These are phyloP conservation scores for Kodamaea sp. DNA, from an alignment of 1,139 yeast species.

Conservation along the genomic window DNA sequence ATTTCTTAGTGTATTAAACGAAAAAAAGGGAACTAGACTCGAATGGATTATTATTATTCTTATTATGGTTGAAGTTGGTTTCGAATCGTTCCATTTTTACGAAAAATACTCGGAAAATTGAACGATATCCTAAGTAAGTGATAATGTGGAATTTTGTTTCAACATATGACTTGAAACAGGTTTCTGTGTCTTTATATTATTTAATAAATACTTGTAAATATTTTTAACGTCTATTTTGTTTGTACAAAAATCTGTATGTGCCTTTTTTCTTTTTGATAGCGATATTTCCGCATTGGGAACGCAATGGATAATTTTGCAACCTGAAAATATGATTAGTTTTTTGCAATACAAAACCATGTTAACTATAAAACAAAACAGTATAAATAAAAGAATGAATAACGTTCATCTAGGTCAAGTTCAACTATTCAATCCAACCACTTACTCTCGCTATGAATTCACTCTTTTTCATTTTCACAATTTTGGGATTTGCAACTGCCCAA, in stretches of 20 bases:
- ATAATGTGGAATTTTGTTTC: neutral
- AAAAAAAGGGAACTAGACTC: slow-evolving; percentile 68
- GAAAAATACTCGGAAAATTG: slow-evolving; percentile 18
- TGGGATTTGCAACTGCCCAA: neutral
- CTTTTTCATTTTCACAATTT: neutral
- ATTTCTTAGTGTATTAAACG: slow-evolving; percentile 68
- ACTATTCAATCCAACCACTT: too few species aligned
- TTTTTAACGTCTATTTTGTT: neutral
- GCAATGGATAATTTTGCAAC: too few species aligned
- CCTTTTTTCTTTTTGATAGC: neutral
- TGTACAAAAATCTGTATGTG: neutral
- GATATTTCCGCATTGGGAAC: neutral
- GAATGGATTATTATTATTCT: slow-evolving; percentile 86
- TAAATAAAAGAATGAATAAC: neutral
- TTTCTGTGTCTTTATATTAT: too few species aligned
- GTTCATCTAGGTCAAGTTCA: neutral
- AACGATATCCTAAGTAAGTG: neutral
- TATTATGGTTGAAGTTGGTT: slow-evolving; percentile 79
- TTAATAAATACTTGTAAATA: neutral
- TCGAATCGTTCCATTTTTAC: slow-evolving; percentile 60
- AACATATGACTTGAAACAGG: too few species aligned
- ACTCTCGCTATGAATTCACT: too few species aligned
- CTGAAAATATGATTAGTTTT: neutral
- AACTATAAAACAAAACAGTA: neutral
- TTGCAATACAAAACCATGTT: neutral